Base-by-base conservation (phyloP, 345 rosid species). In the Aquilaria malaccensis region DNA sequence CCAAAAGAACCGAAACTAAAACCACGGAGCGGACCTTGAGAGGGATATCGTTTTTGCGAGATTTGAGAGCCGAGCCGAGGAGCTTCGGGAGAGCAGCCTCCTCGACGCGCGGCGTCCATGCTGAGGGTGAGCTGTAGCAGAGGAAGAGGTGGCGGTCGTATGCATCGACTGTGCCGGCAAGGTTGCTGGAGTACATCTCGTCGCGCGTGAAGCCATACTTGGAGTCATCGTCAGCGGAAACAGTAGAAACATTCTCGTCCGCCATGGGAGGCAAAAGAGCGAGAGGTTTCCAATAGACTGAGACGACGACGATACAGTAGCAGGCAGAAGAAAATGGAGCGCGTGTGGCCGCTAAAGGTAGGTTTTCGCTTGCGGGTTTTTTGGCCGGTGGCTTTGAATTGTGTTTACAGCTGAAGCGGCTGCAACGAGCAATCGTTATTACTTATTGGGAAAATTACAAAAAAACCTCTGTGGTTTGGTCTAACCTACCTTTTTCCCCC, bases 111-210 rank as follows among this genome's bases (percentile, higher is more conserved):
- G 96, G 74, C 11, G 75, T 70, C 97, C 98, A 93, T 33, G 78
- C 75, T 30, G 77, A 82, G 32, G 87, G 88, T 33, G 71, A 74
- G 65, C 81, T 84, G 67, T 66, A 87, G 56, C 81, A 76, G 41
- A 93, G 85, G 66, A 93, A 87, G 45, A 87, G 70, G 69, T 93
- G 98, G 11, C 97, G 91, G 59, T 79, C 96, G 71, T 93, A 84
- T 6, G 85, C 66, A 63, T 71, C 74, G 9, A 89, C 82, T 30
- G 98, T 81, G 29, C 82, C 85, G 10, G 88, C 78, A 11, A 93
- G 88, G 55, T 75, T 83, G 45, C 53, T 55, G 72, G 75, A 73
- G 76, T 82, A 80, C 97, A 93, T 93, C 83, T 93, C 98, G 60
- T 79, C 56, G 32, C 97, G 74, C 56, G 75, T 79, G 78, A 93